These are phyloP conservation scores for Suillus americanus DNA, from an alignment of 768 basidiomycete genomes.

Conservation along the genomic window DNA sequence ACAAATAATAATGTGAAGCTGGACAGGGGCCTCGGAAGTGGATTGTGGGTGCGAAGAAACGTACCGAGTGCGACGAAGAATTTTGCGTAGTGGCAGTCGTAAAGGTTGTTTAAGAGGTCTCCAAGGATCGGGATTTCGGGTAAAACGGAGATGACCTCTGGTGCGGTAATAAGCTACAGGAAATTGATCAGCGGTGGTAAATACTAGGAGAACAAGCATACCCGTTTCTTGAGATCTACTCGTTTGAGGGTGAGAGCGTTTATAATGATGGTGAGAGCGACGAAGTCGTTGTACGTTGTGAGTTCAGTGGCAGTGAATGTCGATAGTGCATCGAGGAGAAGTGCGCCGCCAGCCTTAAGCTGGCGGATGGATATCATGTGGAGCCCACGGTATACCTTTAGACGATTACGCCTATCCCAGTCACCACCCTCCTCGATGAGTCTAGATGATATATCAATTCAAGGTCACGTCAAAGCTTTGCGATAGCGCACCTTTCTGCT, in stretches of 20 bases:
- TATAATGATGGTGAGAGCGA: constrained; percentile 80
- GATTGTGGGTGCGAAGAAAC: constrained; percentile 15
- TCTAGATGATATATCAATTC: constrained; percentile 35
- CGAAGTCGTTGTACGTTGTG: constrained; percentile 86
- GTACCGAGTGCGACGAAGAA: constrained; percentile 88
- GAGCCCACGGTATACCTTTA: constrained; percentile 93
- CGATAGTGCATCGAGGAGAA: constrained; percentile 87
- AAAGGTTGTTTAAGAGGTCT: constrained; percentile 82
- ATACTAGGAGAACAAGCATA: constrained; percentile 23
- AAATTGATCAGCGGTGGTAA: constrained; percentile 6
- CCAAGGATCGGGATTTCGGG: constrained; percentile 82
- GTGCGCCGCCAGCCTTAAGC: constrained; percentile 81
- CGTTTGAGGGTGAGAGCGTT: constrained; percentile 73
- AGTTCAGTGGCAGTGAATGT: constrained; percentile 95
- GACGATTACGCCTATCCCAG: constrained; percentile 95
- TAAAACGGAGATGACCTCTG: constrained; percentile 85
- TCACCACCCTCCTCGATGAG: constrained; percentile 95
- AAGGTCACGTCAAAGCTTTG: not conserved
- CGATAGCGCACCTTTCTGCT: constrained; percentile 69
- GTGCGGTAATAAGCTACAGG: constrained; percentile 72
- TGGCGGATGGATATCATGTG: constrained; percentile 87
- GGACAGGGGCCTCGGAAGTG: constrained; percentile 3
- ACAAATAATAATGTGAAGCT: constrained; percentile 3
- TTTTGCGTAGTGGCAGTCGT: constrained; percentile 92
- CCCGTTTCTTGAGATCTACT: constrained; percentile 92